Conservation (phyloP, 345 rosid species). For the Litchi chinensis region DNA sequence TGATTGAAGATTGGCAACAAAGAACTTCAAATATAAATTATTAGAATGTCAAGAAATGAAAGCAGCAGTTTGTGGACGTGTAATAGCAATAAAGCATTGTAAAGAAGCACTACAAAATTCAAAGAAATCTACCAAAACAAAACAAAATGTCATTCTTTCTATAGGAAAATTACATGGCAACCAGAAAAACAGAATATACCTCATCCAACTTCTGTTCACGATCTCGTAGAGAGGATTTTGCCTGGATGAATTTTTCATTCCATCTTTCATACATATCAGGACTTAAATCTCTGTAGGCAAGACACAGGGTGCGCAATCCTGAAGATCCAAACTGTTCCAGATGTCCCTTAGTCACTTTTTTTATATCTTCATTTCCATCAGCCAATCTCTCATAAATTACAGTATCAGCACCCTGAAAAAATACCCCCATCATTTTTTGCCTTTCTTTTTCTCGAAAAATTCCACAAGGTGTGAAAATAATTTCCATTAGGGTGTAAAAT, state of each 20-base stretch:
- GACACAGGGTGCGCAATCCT: constrained; percentile 98
- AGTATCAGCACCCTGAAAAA: constrained; percentile 99
- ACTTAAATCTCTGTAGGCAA: constrained; percentile 79
- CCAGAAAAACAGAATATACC: constrained; percentile 42
- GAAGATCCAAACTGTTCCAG: constrained; percentile 96
- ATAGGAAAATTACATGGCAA: neutral
- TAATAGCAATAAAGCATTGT: neutral
- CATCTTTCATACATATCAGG: constrained; percentile 82
- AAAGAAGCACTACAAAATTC: neutral
- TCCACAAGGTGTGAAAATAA: too few species aligned
- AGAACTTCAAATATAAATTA: neutral
- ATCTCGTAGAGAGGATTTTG: constrained; percentile 90
- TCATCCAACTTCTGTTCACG: constrained; percentile 99
- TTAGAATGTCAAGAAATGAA: neutral
- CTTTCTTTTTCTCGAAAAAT: too few species aligned
- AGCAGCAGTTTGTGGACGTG: neutral
- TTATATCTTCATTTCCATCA: constrained; percentile 62
- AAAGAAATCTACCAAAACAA: neutral
- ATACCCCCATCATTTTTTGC: too few species aligned
- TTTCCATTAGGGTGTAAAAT: too few species aligned
- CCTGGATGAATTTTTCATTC: constrained; percentile 97
- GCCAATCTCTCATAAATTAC: constrained; percentile 91
- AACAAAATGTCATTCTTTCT: neutral
- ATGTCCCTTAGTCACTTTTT: constrained; percentile 80
- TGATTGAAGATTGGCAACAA: neutral